These are phyloP conservation scores for Komagataella mondaviorum DNA, from an alignment of 805 yeast genomes.

Conservation along the genomic window DNA sequence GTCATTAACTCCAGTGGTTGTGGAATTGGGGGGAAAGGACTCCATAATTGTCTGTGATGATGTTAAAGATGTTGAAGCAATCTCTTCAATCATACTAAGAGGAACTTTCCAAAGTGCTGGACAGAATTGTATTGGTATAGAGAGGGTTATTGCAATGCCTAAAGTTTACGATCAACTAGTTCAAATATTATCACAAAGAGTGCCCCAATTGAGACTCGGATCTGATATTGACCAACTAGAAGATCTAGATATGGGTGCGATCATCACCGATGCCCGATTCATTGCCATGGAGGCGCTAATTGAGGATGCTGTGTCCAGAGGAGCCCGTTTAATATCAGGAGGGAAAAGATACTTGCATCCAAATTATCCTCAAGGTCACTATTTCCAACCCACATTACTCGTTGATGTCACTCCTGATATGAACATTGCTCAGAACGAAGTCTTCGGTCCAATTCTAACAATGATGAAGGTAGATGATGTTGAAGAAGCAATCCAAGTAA, in stretches of 20 bases:
- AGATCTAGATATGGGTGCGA: conserved; percentile 93
- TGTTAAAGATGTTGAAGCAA: conserved; percentile 32
- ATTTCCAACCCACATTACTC: conserved; percentile 80
- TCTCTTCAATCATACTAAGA: conserved; percentile 76
- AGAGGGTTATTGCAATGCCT: conserved; percentile 76
- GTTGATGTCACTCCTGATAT: conserved; percentile 68
- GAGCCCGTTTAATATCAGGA: conserved; percentile 74
- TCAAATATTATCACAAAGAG: conserved; percentile 38
- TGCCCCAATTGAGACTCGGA: conserved; percentile 60
- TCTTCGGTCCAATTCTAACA: conserved; percentile 85
- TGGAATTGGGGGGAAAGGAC: conserved; percentile 95
- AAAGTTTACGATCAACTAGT: conserved; percentile 53
- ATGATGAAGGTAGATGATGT: conserved; percentile 58
- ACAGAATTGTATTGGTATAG: conserved; percentile 96
- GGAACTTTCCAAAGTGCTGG: conserved; percentile 97
- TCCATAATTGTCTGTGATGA: conserved; percentile 81
- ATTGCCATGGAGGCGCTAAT: conserved; percentile 52
- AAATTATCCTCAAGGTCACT: conserved; percentile 90
- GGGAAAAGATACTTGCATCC: conserved; percentile 79
- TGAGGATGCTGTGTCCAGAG: conserved; percentile 58
- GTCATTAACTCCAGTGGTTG: conserved; percentile 87
- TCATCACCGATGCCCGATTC: conserved; percentile 71
- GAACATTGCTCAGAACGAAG: conserved; percentile 80
- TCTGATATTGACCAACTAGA: conserved; percentile 86
- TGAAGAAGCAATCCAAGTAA: conserved; percentile 58